Conservation (phyloP, 257 asterid species). For the Penstemon davidsonii region DNA sequence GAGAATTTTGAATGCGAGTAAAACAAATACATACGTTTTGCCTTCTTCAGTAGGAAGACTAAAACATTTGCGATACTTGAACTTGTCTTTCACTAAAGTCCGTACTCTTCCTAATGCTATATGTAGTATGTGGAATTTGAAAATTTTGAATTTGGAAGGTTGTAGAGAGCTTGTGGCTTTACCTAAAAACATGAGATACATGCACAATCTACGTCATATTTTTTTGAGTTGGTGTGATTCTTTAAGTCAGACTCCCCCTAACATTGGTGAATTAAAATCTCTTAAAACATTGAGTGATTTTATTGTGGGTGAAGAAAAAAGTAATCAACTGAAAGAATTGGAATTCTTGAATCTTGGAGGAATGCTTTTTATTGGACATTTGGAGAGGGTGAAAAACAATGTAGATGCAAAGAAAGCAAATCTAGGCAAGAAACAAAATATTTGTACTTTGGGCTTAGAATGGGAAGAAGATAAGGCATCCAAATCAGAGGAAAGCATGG, state of each 20-base stretch:
- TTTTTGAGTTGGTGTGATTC: conserved; percentile 6
- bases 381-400: conserved; percentile 17
- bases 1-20: conserved; percentile 18
- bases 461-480: conserved; percentile 16
- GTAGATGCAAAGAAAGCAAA: conserved; percentile 32
- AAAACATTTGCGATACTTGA: conserved; percentile 23
- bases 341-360: conserved; percentile 25
- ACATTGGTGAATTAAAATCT: conserved; percentile 26
- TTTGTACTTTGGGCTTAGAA: conserved; percentile 9
- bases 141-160: conserved; percentile 15
- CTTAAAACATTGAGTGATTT: conserved; percentile 29
- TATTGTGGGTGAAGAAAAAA: conserved; percentile 24
- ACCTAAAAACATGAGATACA: conserved; percentile 17
- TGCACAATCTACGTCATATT: too few relatives aligned
- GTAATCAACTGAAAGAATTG: conserved; percentile 30
- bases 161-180: conserved; percentile 18
- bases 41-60: conserved; percentile 14
- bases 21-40: not conserved
- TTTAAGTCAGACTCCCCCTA: conserved; percentile 29
- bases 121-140: conserved; percentile 24
- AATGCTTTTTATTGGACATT: conserved; percentile 1
- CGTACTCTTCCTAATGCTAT: conserved; percentile 12
- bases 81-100: conserved; percentile 9
- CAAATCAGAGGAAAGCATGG: not conserved
- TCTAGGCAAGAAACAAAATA: conserved; percentile 24